These are phyloP conservation scores for Kwoniella bestiolae DNA, from an alignment of 768 basidiomycete species.

Conservation along the genomic window DNA sequence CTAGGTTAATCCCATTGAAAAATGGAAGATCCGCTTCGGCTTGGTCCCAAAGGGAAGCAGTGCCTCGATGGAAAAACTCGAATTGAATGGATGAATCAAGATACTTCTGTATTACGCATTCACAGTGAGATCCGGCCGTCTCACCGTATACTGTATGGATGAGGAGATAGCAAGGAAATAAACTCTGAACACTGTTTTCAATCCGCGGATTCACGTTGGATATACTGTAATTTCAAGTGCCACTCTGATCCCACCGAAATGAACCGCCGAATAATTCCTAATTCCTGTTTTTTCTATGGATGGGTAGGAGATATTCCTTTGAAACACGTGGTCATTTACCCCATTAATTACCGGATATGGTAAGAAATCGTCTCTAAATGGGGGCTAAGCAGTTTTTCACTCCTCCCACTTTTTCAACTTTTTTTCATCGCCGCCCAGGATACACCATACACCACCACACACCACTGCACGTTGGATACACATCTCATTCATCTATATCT, in stretches of 20 bases:
- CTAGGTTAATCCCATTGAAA: background rate
- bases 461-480: background rate
- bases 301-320: background rate
- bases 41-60: background rate
- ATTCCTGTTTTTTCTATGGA: background rate
- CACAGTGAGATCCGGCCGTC: conserved; percentile 1
- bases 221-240: background rate
- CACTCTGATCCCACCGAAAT: background rate
- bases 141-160: background rate
- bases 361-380: no score
- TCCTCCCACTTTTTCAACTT: background rate
- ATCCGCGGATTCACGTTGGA: background rate
- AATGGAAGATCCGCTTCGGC: background rate
- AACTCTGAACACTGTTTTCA: background rate
- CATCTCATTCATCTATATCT: conserved; percentile 7
- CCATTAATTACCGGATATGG: conserved; percentile 4
- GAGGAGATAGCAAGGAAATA: background rate
- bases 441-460: background rate
- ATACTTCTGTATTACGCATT: no score
- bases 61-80: background rate
- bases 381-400: background rate
- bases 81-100: background rate
- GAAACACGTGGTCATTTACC: no score
- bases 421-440: conserved; percentile 1
- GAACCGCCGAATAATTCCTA: background rate